These are phyloP conservation scores for Torulaspora delbrueckii DNA, from an alignment of 805 yeast species.

Conservation along the genomic window DNA sequence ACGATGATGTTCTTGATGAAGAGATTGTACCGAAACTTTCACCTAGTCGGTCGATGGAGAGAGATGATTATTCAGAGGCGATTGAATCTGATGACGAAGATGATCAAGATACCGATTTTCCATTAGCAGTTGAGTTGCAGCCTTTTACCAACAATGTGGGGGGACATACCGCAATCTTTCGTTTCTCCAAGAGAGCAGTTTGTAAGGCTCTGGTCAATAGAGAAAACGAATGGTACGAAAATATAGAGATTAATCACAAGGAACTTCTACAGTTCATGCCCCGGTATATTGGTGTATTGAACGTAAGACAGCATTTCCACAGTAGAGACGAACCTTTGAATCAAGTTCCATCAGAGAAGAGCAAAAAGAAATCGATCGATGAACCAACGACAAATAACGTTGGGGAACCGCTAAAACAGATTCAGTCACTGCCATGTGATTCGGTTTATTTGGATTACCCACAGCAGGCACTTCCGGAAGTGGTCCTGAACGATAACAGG, in stretches of 20 bases:
- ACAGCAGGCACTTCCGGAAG: constrained; percentile 45
- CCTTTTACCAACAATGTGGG: constrained; percentile 95
- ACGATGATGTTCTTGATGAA: constrained; percentile 12
- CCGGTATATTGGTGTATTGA: constrained; percentile 85
- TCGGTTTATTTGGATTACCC: constrained; percentile 3
- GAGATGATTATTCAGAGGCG: constrained; percentile 8
- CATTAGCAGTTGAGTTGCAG: constrained; percentile 79
- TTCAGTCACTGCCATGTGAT: constrained; percentile 20
- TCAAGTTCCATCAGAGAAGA: constrained; percentile 15
- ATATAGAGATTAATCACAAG: constrained; percentile 71
- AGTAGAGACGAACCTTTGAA: constrained; percentile 26
- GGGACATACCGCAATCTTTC: constrained; percentile 95
- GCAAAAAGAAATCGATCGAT: constrained; percentile 12
- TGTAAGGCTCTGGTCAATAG: constrained; percentile 89
- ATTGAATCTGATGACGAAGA: constrained; percentile 17
- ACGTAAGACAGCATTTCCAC: constrained; percentile 68
- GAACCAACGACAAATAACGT: constrained; percentile 12
- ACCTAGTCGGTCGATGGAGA: background rate
- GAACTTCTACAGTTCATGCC: constrained; percentile 86
- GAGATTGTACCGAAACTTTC: constrained; percentile 10
- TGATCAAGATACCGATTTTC: constrained; percentile 41
- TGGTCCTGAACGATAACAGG: constrained; percentile 83
- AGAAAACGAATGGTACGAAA: constrained; percentile 89
- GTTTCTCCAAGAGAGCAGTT: constrained; percentile 85
- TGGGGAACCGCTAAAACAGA: constrained; percentile 13